These are phyloP conservation scores for Skeletonema costatum DNA, from an alignment of 108 stramenopile genomes.

Conservation along the genomic window DNA sequence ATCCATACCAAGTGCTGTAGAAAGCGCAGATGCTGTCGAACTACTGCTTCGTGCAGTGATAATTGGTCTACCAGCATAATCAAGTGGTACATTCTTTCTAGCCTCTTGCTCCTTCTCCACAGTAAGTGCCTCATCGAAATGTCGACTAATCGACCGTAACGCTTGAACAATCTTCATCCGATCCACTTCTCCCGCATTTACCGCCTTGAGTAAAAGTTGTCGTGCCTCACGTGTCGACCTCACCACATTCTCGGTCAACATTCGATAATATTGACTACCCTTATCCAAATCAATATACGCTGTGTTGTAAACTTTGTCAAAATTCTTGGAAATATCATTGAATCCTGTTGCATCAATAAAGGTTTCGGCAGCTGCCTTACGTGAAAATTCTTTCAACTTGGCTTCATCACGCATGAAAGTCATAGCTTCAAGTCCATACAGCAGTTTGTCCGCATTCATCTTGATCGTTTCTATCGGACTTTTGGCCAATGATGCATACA, in stretches of 20 bases:
- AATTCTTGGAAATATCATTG: conserved; percentile 67
- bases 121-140: conserved; percentile 68
- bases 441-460: conserved; percentile 71
- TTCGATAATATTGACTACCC: conserved; percentile 67
- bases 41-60: conserved; percentile 9
- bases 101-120: conserved; percentile 49
- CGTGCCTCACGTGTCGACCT: conserved; percentile 86
- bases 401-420: conserved; percentile 80
- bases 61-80: conserved; percentile 46
- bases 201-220: conserved; percentile 79
- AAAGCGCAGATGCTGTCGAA: conserved; percentile 12
- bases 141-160: conserved; percentile 64
- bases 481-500: conserved; percentile 70
- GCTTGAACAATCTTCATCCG: conserved; percentile 72
- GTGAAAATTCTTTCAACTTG: conserved; percentile 59
- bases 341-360: conserved; percentile 89
- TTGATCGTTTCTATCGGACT: conserved; percentile 81
- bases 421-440: conserved; percentile 87
- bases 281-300: conserved; percentile 81
- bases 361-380: conserved; percentile 60
- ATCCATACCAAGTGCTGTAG: conserved; percentile 45
- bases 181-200: conserved; percentile 59
- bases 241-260: conserved; percentile 83
- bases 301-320: conserved; percentile 86
- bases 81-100: conserved; percentile 36